Evolutionary conservation across 176 grass and related monocot species (phyloP).

Genomic region (Dactylis glomerata): DNA sequence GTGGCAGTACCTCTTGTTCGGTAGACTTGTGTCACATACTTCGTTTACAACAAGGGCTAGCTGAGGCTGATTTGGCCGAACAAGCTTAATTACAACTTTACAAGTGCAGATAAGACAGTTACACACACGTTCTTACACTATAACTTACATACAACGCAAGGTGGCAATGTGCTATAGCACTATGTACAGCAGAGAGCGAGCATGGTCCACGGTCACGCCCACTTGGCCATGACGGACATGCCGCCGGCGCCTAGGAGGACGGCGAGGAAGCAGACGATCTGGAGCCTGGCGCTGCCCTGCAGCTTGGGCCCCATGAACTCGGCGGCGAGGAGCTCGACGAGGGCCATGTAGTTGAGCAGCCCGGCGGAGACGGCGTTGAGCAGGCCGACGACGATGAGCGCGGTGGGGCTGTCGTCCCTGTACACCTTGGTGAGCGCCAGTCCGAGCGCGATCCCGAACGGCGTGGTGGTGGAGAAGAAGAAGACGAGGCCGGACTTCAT

Average conservation of each 20-base stretch:
- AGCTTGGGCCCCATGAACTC: slow-evolving; percentile 79
- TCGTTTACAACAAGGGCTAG: too few species aligned
- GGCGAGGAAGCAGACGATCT: slow-evolving; percentile 39
- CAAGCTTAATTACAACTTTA: too few species aligned
- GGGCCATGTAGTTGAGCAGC: slow-evolving; percentile 81
- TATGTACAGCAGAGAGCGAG: not conserved
- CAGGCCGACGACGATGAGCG: slow-evolving; percentile 63
- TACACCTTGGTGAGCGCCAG: slow-evolving; percentile 68
- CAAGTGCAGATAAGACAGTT: too few species aligned
- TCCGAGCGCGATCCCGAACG: slow-evolving; percentile 66
- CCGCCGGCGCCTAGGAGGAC: slow-evolving; percentile 71
- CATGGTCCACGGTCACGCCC: slow-evolving; percentile 38
- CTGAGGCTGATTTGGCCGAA: too few species aligned
- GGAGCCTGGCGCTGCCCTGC: slow-evolving; percentile 61
- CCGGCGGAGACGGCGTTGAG: slow-evolving; percentile 64
- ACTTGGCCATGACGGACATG: slow-evolving; percentile 86
- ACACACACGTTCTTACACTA: too few species aligned
- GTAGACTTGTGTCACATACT: too few species aligned
- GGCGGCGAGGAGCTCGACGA: slow-evolving; percentile 71
- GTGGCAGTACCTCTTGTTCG: too few species aligned
- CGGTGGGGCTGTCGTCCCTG: slow-evolving; percentile 58
- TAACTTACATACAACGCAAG: too few species aligned
- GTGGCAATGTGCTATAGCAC: too few species aligned
- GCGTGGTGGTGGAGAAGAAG: slow-evolving; percentile 83
- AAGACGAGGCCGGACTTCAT: slow-evolving; percentile 64